Evolutionary conservation across 306 rosid genomes (phyloP).

Genomic region (Psophocarpus tetragonolobus): DNA sequence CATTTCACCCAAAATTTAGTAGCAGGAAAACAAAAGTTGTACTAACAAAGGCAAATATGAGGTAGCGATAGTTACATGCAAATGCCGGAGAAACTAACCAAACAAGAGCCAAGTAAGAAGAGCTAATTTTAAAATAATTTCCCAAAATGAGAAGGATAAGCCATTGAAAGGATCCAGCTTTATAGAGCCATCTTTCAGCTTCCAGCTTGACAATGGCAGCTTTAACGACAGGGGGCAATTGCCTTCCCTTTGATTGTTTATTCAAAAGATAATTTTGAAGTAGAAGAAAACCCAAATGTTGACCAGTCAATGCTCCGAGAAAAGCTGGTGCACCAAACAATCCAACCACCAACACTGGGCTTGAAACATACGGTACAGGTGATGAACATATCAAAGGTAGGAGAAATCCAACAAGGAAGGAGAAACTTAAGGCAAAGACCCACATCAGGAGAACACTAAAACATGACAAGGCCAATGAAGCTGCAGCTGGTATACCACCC

Average conservation of each 20-base stretch:
- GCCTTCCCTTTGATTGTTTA: slow-evolving; percentile 55
- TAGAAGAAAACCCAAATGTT: slow-evolving; percentile 77
- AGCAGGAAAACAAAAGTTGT: slow-evolving; percentile 18
- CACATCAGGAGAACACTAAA: slow-evolving; percentile 72
- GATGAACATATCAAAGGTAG: slow-evolving; percentile 67
- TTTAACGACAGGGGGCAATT: slow-evolving; percentile 49
- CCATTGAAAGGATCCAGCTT: slow-evolving; percentile 96
- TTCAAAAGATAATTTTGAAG: slow-evolving; percentile 63
- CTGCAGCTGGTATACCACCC: slow-evolving; percentile 87
- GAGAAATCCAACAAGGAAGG: slow-evolving; percentile 59
- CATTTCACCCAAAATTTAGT: slow-evolving; percentile 36
- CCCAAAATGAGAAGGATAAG: slow-evolving; percentile 81
- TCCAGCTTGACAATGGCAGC: slow-evolving; percentile 67
- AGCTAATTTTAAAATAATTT: slow-evolving; percentile 74
- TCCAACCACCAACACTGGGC: slow-evolving; percentile 88
- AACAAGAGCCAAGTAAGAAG: slow-evolving; percentile 89
- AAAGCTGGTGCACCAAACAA: slow-evolving; percentile 90
- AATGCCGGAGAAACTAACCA: slow-evolving; percentile 95
- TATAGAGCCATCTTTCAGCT: slow-evolving; percentile 98
- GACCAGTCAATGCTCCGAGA: slow-evolving; percentile 88
- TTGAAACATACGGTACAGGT: slow-evolving; percentile 84
- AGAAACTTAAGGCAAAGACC: slow-evolving; percentile 68
- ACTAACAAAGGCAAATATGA: slow-evolving; percentile 37
- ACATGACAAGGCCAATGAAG: slow-evolving; percentile 74
- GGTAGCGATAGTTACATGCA: slow-evolving; percentile 65